Evolutionary conservation across 768 basidiomycete species (phyloP).

Genomic region (Lactarius hatsudake): DNA sequence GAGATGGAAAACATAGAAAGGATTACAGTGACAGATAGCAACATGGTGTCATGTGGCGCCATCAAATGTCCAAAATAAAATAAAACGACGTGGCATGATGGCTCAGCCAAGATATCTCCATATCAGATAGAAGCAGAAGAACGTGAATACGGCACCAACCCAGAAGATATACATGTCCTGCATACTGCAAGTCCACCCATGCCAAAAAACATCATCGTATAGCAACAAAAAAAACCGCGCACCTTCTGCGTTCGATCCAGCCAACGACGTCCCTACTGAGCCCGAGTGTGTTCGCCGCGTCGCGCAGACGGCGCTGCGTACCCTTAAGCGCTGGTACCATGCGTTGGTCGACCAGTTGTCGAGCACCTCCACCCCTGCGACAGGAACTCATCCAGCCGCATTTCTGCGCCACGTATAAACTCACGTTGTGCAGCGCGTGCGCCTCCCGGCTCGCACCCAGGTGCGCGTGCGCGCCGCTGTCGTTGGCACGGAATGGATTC

Average conservation of each 20-base stretch:
- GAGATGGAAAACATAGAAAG: background rate
- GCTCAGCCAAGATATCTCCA: constrained; percentile 79
- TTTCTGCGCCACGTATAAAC: constrained; percentile 82
- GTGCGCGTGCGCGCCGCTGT: constrained; percentile 45
- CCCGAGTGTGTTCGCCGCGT: constrained; percentile 92
- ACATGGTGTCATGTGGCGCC: background rate
- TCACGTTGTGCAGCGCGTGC: constrained; percentile 85
- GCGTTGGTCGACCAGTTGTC: constrained; percentile 92
- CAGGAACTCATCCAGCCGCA: constrained; percentile 83
- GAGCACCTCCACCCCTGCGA: constrained; percentile 90
- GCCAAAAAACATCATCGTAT: background rate
- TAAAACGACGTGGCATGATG: background rate
- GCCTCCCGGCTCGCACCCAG: constrained; percentile 60
- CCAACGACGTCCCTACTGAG: constrained; percentile 92
- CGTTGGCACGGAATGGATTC: constrained; percentile 72
- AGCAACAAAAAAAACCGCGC: constrained; percentile 28
- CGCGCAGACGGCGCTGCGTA: constrained; percentile 79
- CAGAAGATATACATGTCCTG: constrained; percentile 96
- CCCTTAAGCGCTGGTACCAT: constrained; percentile 78
- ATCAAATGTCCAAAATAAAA: constrained; percentile 5
- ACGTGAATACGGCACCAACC: constrained; percentile 79
- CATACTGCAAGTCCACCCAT: constrained; percentile 50
- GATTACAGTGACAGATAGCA: background rate
- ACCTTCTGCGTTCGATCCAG: constrained; percentile 97
- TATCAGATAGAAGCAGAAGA: constrained; percentile 91